Evolutionary conservation across 345 rosid species (phyloP), one percentile per base, ranked within the genome.

Genomic region (Streptanthus diversifolius): DNA sequence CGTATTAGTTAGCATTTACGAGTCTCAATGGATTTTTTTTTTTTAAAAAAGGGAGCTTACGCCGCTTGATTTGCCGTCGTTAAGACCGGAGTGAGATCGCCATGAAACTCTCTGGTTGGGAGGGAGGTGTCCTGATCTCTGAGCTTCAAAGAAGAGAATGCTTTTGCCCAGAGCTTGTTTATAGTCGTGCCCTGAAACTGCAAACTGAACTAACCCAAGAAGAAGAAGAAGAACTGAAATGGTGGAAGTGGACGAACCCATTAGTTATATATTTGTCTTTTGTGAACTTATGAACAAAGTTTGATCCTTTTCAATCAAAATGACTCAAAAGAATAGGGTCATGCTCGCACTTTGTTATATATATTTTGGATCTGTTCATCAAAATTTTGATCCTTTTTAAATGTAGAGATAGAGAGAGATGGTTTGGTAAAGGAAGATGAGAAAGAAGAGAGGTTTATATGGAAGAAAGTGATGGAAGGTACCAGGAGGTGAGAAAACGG

Each of bases 61-160:
- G 81, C 98, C 93, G 65, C 90, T 91, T 30, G 93, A 85, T 66
- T 91, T 95, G 79, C 98, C 99, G 48, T 95, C 99, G 54, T 72
- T 72, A 30, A 95, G 86, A 24, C 91, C 98, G 61, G 99, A 95
- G 73, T 91, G 80, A 45, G 87, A 74, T 73, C 99, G 88, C 99
- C 99, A 95, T 3, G 79, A 70, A 74, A 95, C 90, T 74, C 97
- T 86, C 78, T 95, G 98, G 82, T 79, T 85, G 22, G 76, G 78
- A 43, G 99, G 99, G 14, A 95, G 89, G 68, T 79, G 77, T 25
- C 99, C 99, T 49, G 99, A 95, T 82, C 99, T 86, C 73, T 91
- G 99, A 78, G 96, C 96, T 81, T 95, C 99, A 29, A 89, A 95
- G 87, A 90, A 95, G 67, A 95, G 86, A 79, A 91, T 70, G 93